Evolutionary conservation across 73 alveolate species (phyloP).

Genomic region (Paramecium tetraurelia): DNA sequence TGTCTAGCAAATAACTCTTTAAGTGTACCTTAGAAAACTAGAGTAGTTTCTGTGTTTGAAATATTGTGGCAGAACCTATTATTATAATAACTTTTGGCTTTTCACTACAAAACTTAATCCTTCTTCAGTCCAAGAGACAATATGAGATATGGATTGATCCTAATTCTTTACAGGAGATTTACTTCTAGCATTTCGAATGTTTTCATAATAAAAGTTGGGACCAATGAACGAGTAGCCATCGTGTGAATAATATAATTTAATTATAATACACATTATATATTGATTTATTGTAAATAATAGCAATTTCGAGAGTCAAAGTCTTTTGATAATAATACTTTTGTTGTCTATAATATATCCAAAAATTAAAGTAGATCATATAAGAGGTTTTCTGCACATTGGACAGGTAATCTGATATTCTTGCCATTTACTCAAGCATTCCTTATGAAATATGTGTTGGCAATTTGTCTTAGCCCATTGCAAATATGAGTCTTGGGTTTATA

Average conservation of each 20-base stretch:
- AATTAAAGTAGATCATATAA: background rate
- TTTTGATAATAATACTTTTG: no score
- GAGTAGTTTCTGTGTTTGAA: constrained; percentile 43
- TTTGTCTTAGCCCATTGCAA: background rate
- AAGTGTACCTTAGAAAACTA: constrained; percentile 16
- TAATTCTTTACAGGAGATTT: background rate
- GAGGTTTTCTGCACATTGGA: background rate
- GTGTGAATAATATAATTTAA: background rate
- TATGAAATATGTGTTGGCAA: background rate
- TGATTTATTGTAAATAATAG: background rate
- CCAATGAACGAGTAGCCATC: constrained; percentile 36
- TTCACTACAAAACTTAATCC: constrained; percentile 47
- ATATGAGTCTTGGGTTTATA: background rate
- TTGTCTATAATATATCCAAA: background rate
- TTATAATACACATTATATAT: background rate
- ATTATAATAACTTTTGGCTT: background rate
- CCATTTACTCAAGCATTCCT: background rate
- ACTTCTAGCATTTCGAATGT: constrained; percentile 47
- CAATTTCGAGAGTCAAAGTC: background rate
- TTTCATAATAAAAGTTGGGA: constrained; percentile 38
- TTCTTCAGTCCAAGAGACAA: constrained; percentile 42
- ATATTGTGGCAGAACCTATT: constrained; percentile 38
- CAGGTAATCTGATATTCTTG: background rate
- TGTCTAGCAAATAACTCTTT: background rate
- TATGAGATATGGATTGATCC: background rate